Conservation (phyloP, 495 filamentous ascomycete species). For the Alectoria sarmentosa region DNA sequence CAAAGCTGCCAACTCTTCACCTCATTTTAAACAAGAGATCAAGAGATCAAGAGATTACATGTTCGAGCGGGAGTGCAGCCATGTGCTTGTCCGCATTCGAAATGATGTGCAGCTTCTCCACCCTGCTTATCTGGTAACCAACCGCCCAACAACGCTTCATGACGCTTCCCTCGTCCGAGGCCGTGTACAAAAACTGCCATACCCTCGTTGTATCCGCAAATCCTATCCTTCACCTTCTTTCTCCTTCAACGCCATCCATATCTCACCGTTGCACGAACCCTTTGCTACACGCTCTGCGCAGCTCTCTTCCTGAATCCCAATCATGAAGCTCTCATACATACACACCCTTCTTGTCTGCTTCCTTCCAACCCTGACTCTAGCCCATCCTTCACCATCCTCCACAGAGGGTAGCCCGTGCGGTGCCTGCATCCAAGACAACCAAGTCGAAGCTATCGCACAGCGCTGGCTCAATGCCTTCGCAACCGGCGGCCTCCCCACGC, state of each 20-base stretch:
- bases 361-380: background rate
- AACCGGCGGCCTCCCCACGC: slow-evolving; percentile 14
- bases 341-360: slow-evolving; percentile 2
- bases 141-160: background rate
- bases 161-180: background rate
- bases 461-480: slow-evolving; percentile 22
- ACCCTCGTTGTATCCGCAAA: background rate
- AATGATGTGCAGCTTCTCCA: background rate
- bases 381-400: background rate
- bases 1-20: background rate
- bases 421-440: slow-evolving; percentile 13
- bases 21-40: background rate
- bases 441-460: slow-evolving; percentile 15
- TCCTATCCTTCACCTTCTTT: background rate
- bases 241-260: background rate
- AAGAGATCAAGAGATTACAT: too few species aligned
- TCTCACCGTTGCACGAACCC: background rate
- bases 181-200: background rate
- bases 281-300: background rate
- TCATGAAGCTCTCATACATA: background rate
- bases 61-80: background rate
- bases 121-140: background rate
- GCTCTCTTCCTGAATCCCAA: background rate
- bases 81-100: background rate
- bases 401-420: background rate